phyloP scores from a whole-genome alignment of 805 yeast genomes.

The Myxozyma neotropica region DNA sequence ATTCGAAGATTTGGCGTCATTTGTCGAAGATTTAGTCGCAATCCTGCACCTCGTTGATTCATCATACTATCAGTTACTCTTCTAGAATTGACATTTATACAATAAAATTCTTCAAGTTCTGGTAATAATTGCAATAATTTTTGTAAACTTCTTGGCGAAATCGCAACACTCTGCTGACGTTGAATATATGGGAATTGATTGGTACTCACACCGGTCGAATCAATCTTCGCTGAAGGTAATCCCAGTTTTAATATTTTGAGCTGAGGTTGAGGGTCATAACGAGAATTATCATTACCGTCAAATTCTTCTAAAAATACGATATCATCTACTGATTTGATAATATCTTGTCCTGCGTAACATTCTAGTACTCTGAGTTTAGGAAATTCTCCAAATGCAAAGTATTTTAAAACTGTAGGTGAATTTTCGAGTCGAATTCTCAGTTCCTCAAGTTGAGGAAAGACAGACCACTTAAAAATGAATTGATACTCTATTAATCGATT shows the following conservation, averaged over 20 bases:
- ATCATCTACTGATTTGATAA: constrained; percentile 7
- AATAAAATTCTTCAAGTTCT: constrained; percentile 13
- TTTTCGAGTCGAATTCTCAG: constrained; percentile 17
- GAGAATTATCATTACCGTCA: background rate
- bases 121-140: constrained; percentile 9
- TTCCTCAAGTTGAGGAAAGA: constrained; percentile 3
- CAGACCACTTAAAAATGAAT: background rate
- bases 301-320: background rate
- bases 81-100: constrained; percentile 12
- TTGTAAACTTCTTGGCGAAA: constrained; percentile 15
- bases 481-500: background rate
- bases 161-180: background rate
- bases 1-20: constrained; percentile 10
- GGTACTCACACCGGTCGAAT: background rate
- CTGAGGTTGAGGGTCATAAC: constrained; percentile 5
- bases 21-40: constrained; percentile 17
- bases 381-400: background rate
- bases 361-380: constrained; percentile 13
- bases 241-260: constrained; percentile 5
- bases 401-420: constrained; percentile 1
- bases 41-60: constrained; percentile 11
- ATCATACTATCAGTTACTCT: constrained; percentile 13
- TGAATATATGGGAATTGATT: constrained; percentile 15
- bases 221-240: background rate
- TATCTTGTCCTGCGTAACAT: constrained; percentile 7